Percentiles rank a stretch among this genome's conserved stretches.
Conservation (phyloP, 306 rosid species). For the Sesbania bispinosa region DNA sequence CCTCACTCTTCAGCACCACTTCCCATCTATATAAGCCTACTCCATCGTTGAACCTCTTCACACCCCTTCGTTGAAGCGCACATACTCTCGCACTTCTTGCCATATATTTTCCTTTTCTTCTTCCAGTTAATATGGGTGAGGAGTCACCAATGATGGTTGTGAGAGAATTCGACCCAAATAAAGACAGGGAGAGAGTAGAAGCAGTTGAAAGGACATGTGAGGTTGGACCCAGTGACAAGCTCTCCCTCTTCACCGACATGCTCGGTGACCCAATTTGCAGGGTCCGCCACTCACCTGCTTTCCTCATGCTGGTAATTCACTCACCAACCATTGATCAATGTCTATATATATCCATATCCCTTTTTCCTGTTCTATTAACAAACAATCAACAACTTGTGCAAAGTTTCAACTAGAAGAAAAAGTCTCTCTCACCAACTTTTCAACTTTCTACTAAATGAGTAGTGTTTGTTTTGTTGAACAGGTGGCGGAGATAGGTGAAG, state of each 20-base stretch:
- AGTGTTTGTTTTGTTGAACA: constrained; percentile 18
- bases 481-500: constrained; percentile 76
- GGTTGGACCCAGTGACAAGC: constrained; percentile 73
- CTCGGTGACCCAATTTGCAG: constrained; percentile 94
- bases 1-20: neutral
- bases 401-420: too few relatives aligned
- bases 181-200: constrained; percentile 55
- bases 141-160: constrained; percentile 19
- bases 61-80: neutral
- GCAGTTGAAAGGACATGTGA: constrained; percentile 78
- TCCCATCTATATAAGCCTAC: neutral
- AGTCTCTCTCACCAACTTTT: neutral
- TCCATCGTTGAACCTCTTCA: neutral
- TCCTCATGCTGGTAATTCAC: constrained; percentile 72
- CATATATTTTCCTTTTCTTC: neutral
- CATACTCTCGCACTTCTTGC: neutral
- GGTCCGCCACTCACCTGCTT: constrained; percentile 95
- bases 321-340: neutral
- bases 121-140: constrained; percentile 18
- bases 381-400: neutral
- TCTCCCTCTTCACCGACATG: constrained; percentile 78
- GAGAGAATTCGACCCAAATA: constrained; percentile 49
- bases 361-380: neutral
- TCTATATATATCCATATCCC: neutral
- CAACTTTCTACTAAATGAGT: neutral